These are phyloP conservation scores for Calcarisporium arbuscula DNA, from an alignment of 2,329 filamentous ascomycete genomes.

Conservation along the genomic window DNA sequence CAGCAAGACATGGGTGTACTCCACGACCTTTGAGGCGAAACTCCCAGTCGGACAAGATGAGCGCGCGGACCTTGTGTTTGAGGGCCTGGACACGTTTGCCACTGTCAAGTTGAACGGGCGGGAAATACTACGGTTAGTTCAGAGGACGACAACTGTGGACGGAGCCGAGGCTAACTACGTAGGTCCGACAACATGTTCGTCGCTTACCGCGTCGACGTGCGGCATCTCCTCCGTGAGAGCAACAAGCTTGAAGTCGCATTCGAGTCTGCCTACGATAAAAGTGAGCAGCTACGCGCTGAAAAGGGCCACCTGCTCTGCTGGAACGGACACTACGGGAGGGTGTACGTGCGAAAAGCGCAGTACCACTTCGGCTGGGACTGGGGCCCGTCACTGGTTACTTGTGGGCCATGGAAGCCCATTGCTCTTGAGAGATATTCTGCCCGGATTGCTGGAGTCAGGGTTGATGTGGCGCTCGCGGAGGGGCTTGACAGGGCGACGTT, in stretches of 20 bases:
- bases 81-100: conserved; percentile 58
- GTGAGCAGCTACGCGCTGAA: conserved; percentile 42
- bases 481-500: not conserved
- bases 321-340: not conserved
- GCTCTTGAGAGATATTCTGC: conserved; percentile 56
- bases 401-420: conserved; percentile 61
- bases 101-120: conserved; percentile 48
- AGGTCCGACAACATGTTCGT: conserved; percentile 61
- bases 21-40: too few species aligned
- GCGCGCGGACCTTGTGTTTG: conserved; percentile 45
- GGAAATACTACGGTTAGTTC: conserved; percentile 43
- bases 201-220: conserved; percentile 46
- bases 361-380: conserved; percentile 68
- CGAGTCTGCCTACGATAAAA: conserved; percentile 46
- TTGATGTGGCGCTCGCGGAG: conserved; percentile 9
- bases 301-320: conserved; percentile 37
- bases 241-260: conserved; percentile 53
- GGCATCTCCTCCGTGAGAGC: conserved; percentile 25
- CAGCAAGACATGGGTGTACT: too few species aligned
- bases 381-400: conserved; percentile 56
- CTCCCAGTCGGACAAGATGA: too few species aligned
- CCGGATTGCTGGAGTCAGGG: conserved; percentile 41
- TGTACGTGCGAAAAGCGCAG: conserved; percentile 45
- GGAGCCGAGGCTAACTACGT: too few species aligned
- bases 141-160: too few species aligned